Evolutionary conservation across 768 basidiomycete species (phyloP).

Genomic region (Suillus luteus): DNA sequence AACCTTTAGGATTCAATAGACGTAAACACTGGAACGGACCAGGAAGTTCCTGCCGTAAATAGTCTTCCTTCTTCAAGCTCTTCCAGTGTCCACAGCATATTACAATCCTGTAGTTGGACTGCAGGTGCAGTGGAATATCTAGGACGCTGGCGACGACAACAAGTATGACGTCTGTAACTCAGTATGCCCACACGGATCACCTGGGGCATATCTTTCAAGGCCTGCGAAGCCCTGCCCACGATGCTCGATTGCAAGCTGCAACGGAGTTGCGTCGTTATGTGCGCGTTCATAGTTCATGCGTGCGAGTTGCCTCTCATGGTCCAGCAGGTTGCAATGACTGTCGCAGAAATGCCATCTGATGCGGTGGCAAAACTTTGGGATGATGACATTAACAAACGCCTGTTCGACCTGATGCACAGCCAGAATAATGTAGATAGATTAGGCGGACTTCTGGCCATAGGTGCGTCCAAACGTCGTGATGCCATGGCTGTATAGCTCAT

Average conservation of each 20-base stretch:
- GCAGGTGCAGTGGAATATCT: slow-evolving; percentile 8
- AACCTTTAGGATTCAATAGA: slow-evolving; percentile 30
- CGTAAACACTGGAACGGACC: slow-evolving; percentile 32
- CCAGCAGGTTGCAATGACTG: slow-evolving; percentile 65
- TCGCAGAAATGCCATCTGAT: slow-evolving; percentile 82
- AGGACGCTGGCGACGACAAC: slow-evolving; percentile 24
- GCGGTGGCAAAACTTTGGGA: slow-evolving; percentile 84
- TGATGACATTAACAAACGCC: slow-evolving; percentile 73
- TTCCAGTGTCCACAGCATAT: background rate
- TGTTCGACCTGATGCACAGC: slow-evolving; percentile 85
- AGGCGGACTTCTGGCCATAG: slow-evolving; percentile 87
- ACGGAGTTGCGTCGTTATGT: slow-evolving; percentile 76
- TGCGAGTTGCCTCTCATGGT: slow-evolving; percentile 16
- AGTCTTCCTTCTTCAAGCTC: slow-evolving; percentile 5
- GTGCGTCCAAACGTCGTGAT: slow-evolving; percentile 41
- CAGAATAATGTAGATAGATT: slow-evolving; percentile 77
- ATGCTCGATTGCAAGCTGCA: slow-evolving; percentile 68
- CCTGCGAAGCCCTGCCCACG: slow-evolving; percentile 63
- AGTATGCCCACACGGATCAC: slow-evolving; percentile 59
- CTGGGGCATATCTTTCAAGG: slow-evolving; percentile 68
- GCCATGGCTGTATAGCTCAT: slow-evolving; percentile 15
- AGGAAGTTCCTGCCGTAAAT: slow-evolving; percentile 1
- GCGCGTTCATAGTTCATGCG: slow-evolving; percentile 35
- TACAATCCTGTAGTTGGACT: background rate
- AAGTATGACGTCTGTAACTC: slow-evolving; percentile 63